Percentiles rank a stretch among this genome's conserved stretches.
These are phyloP conservation scores for Penicillium italicum DNA, from an alignment of 2,329 filamentous ascomycete genomes.

Conservation along the genomic window DNA sequence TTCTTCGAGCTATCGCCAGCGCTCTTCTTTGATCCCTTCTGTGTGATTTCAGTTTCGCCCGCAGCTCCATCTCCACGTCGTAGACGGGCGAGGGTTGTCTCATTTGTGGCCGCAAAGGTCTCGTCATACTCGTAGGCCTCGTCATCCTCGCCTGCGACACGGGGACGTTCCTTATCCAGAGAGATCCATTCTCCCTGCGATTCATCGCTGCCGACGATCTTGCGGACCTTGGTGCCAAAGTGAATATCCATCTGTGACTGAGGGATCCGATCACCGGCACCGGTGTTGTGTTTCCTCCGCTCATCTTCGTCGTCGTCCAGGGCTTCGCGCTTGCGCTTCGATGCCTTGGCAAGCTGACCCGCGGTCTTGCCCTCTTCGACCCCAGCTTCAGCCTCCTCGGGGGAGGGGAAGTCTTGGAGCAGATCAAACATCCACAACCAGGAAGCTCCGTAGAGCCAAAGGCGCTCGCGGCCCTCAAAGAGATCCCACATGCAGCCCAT, in stretches of 20 bases:
- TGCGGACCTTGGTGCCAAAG: slow-evolving; percentile 49
- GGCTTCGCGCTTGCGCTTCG: slow-evolving; percentile 44
- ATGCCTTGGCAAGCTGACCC: slow-evolving; percentile 22
- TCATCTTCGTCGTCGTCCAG: slow-evolving; percentile 42
- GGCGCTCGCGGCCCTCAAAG: slow-evolving; percentile 52
- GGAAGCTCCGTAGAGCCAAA: slow-evolving; percentile 82
- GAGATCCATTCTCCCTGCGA: slow-evolving; percentile 35
- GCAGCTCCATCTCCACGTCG: slow-evolving; percentile 24
- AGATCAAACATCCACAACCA: slow-evolving; percentile 94
- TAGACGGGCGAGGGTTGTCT: slow-evolving; percentile 32
- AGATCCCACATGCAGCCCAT: slow-evolving; percentile 85
- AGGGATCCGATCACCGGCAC: slow-evolving; percentile 54
- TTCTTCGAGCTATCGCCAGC: slow-evolving; percentile 24
- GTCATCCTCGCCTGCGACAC: slow-evolving; percentile 29
- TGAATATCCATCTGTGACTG: slow-evolving; percentile 43
- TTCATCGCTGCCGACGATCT: slow-evolving; percentile 42
- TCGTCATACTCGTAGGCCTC: slow-evolving; percentile 36
- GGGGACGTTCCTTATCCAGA: slow-evolving; percentile 30
- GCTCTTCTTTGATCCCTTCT: slow-evolving; percentile 20
- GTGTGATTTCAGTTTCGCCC: slow-evolving; percentile 20
- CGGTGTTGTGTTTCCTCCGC: slow-evolving; percentile 46
- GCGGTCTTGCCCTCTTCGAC: slow-evolving; percentile 25
- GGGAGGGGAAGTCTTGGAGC: slow-evolving; percentile 59
- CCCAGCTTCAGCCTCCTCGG: slow-evolving; percentile 28
- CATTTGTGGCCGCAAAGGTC: slow-evolving; percentile 28